Evolutionary conservation across 495 filamentous ascomycete genomes (phyloP), one percentile per base, ranked within the genome.

Genomic region (Entonaema liquescens): DNA sequence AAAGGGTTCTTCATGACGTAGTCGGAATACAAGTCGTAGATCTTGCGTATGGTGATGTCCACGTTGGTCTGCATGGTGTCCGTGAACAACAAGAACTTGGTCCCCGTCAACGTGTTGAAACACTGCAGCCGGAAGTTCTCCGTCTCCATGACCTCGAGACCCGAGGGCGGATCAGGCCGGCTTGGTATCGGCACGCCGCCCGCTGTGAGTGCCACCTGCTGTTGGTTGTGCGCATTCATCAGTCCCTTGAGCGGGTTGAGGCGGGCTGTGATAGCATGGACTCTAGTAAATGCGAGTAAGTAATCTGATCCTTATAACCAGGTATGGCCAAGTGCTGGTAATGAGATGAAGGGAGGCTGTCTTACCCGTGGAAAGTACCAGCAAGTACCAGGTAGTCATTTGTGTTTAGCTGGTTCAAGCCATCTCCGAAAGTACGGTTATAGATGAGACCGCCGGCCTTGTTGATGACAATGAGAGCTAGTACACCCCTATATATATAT

Each of bases 1-100:
- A 99, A 99, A 9, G 96, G 96, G 80, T 98, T 99, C 85, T 98
- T 98, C 93, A 97, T 97, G 73, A 98, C 95, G 80, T 91, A 98
- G 81, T 99, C 96, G 33, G 92, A 88, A 81, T 98, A 99, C 56
- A 98, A 81, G 79, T 98, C 95, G 80, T 99, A 98, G 56, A 98
- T 88, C 77, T 88, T 91, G 72, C 86, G 84, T 73, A 95, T 88
- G 40, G 95, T 89, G 8, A 85, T 82, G 72, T 98, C 95, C 26
- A 96, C 88, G 78, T 95, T 96, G 59, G 89, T 87, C 80, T 97
- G 95, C 65, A 91, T 86, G 25, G 94, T 95, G 77, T 97, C 94
- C 40, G 96, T 97, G 74, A 99, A 97, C 19, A 99, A 83, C 58
- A 99, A 83, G 77, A 99, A 98, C 80, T 99, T 99, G 36, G 90